These are phyloP conservation scores for Fistulina hepatica DNA, from an alignment of 1,284 basidiomycete species.

Conservation along the genomic window DNA sequence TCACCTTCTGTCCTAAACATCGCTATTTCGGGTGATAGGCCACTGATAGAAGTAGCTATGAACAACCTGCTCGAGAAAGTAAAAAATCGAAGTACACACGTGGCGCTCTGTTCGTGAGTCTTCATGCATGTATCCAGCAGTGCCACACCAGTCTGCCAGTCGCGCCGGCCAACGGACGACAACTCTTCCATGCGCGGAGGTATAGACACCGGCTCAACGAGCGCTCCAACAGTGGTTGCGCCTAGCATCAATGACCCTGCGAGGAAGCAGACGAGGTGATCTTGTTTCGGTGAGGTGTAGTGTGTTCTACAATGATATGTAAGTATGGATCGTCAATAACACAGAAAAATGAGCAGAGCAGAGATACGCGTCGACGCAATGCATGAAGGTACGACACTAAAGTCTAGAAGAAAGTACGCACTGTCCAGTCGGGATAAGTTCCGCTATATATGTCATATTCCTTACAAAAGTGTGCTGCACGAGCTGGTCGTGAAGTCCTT, in stretches of 20 bases:
- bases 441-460: constrained; percentile 70
- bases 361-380: no score
- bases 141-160: constrained; percentile 76
- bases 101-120: constrained; percentile 88
- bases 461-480: constrained; percentile 50
- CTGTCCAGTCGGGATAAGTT: constrained; percentile 52
- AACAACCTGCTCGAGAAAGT: background rate
- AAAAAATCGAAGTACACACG: constrained; percentile 36
- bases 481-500: constrained; percentile 69
- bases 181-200: constrained; percentile 53
- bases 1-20: constrained; percentile 59
- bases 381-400: constrained; percentile 27
- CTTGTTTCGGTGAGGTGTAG: constrained; percentile 84
- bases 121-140: constrained; percentile 82
- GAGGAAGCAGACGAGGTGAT: constrained; percentile 93
- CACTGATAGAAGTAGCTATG: constrained; percentile 31
- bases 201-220: constrained; percentile 37
- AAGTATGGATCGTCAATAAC: background rate
- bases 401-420: constrained; percentile 34
- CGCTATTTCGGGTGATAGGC: constrained; percentile 76
- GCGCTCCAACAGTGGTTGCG: constrained; percentile 58
- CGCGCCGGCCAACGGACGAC: constrained; percentile 47
- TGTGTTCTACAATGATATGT: constrained; percentile 28
- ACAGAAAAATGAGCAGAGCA: no score
- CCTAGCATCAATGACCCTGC: constrained; percentile 88